phyloP scores from a whole-genome alignment of 2,329 filamentous ascomycete genomes.

The Parascedosporium putredinis region DNA sequence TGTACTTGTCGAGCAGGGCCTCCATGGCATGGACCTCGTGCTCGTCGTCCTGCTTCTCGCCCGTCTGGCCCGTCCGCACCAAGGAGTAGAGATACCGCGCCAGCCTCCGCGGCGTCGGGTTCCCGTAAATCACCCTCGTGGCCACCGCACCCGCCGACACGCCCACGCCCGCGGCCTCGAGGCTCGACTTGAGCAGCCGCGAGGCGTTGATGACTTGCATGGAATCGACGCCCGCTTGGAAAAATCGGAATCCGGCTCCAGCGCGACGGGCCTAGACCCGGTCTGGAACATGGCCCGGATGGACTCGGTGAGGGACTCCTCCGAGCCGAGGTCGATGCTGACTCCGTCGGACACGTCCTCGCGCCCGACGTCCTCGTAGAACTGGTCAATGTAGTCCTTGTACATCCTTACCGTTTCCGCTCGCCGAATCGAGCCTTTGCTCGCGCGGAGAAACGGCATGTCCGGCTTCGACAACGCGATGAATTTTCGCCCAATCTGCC shows the following conservation, averaged over 20 bases:
- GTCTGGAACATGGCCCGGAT: slow-evolving; percentile 15
- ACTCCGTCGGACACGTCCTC: slow-evolving; percentile 6
- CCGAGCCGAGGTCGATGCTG: slow-evolving; percentile 15
- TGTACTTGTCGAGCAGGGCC: slow-evolving; percentile 19
- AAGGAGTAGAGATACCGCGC: slow-evolving; percentile 14
- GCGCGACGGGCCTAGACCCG: slow-evolving; percentile 9
- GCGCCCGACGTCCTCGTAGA: slow-evolving; percentile 24
- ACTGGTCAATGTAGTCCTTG: slow-evolving; percentile 28
- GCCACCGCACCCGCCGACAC: slow-evolving; percentile 12
- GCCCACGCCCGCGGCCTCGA: slow-evolving; percentile 12
- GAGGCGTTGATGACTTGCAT: slow-evolving; percentile 23
- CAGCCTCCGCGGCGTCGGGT: slow-evolving; percentile 18
- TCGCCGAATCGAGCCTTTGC: slow-evolving; percentile 37
- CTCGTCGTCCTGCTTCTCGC: slow-evolving; percentile 3
- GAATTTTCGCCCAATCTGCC: slow-evolving; percentile 30
- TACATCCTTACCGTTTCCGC: slow-evolving; percentile 28
- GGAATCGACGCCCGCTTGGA: slow-evolving; percentile 28
- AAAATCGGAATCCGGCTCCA: slow-evolving; percentile 24
- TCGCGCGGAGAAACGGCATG: slow-evolving; percentile 32
- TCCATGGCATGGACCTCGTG: slow-evolving; percentile 11
- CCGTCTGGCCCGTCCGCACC: neutral
- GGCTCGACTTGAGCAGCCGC: slow-evolving; percentile 13
- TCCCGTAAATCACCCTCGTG: slow-evolving; percentile 19
- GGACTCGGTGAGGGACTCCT: slow-evolving; percentile 15
- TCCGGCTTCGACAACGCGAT: slow-evolving; percentile 26